Evolutionary conservation across 2,329 filamentous ascomycete species (phyloP), one percentile per base, ranked within the genome.

Genomic region (Fusarium gaditjirri): DNA sequence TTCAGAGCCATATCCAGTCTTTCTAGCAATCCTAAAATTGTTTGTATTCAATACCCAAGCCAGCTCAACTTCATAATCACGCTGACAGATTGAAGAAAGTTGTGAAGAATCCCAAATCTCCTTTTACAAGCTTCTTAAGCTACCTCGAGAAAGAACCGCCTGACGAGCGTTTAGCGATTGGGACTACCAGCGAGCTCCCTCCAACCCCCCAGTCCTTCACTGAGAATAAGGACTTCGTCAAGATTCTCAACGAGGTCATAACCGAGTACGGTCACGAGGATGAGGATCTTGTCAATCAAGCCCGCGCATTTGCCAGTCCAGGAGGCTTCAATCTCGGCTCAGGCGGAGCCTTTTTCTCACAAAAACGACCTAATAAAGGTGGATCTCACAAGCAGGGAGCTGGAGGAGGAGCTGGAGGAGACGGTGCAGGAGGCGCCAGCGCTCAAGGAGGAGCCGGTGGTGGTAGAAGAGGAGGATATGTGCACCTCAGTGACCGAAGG

Each of bases 401-500:
- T 21, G 83, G 81, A 46, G 82, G 82, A 25, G 83, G 82, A 44
- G 81, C 81, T 23, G 82, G 81, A 33, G 84, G 76, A 1, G 82
- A 83, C 46, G 87, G 87, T 2, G 87, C 85, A 3, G 86, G 87
- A 21, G 88, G 88, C 38, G 87, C 88, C 47, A 89, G 86, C 74
- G 84, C 81, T n/a, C 88, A 90, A 76, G 89, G 89, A n/a, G 89
- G 88, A 25, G 86, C 87, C 2, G 89, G 89, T 2, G 88, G 89
- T 14, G 88, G 82, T 4, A 89, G 89, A 4, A 82, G 86, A 27
- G 89, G 90, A 27, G 90, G 91, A 3, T 88, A 88, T 81, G 85
- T 92, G 23, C 91, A 93, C 79, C 83, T 93, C 9, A 91, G 89
- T 61, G 91, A 93, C 77, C 76, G 83, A 58, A 83, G 91, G 58